Percentiles rank a stretch among this genome's conserved stretches.
Evolutionary conservation across 495 filamentous ascomycete genomes (phyloP).

Genomic region (Ascodesmis nigricans): DNA sequence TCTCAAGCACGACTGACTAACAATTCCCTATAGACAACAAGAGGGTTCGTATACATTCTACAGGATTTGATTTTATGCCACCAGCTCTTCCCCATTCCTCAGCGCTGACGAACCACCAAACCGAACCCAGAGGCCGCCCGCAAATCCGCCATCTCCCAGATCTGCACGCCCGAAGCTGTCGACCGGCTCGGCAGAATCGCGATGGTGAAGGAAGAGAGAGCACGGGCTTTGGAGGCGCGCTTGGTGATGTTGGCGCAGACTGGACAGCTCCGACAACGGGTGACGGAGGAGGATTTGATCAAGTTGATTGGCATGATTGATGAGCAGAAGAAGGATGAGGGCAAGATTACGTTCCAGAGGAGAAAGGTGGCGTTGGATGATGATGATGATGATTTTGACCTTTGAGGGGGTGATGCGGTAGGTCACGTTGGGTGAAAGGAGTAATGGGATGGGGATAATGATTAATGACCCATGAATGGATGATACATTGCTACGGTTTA

Average conservation of each 20-base stretch:
- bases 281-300: slow-evolving; percentile 84
- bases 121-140: slow-evolving; percentile 37
- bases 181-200: slow-evolving; percentile 88
- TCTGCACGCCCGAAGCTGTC: slow-evolving; percentile 79
- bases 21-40: slow-evolving; percentile 7
- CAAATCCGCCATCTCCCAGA: slow-evolving; percentile 60
- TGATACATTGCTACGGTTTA: too few relatives aligned
- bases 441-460: too few relatives aligned
- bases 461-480: too few relatives aligned
- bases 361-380: slow-evolving; percentile 73
- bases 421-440: too few relatives aligned
- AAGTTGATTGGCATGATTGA: slow-evolving; percentile 65
- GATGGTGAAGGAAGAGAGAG: slow-evolving; percentile 82
- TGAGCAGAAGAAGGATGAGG: slow-evolving; percentile 39
- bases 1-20: background rate
- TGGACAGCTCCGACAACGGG: slow-evolving; percentile 67
- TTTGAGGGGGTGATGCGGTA: too few relatives aligned
- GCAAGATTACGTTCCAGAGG: slow-evolving; percentile 66
- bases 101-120: background rate
- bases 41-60: slow-evolving; percentile 8
- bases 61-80: background rate
- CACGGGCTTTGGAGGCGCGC: slow-evolving; percentile 72
- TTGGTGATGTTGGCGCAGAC: slow-evolving; percentile 76
- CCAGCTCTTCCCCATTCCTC: background rate
- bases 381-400: slow-evolving; percentile 46